Percentiles rank a stretch among this genome's conserved stretches.
These are phyloP conservation scores for Fusarium robinianum DNA, from an alignment of 2,329 filamentous ascomycete genomes.

Conservation along the genomic window DNA sequence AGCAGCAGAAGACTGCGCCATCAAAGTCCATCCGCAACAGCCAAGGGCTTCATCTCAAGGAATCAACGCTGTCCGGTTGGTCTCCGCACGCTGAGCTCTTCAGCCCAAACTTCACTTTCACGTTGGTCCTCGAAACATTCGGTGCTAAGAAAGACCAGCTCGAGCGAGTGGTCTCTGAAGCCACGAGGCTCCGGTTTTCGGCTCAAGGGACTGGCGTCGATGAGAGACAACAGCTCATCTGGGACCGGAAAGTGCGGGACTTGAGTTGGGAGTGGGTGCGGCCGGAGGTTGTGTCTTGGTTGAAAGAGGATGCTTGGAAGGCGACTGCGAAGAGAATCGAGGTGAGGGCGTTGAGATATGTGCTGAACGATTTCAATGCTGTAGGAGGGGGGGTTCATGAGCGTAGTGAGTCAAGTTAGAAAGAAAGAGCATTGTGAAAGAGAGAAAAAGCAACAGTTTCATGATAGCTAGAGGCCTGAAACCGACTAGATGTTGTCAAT, in stretches of 20 bases:
- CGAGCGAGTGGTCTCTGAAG: neutral
- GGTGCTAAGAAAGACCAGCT: slow-evolving; percentile 5
- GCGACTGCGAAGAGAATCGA: slow-evolving; percentile 1
- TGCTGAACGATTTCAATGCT: neutral
- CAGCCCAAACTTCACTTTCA: neutral
- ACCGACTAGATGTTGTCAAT: too few species aligned
- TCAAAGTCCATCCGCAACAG: neutral
- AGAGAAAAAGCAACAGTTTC: too few species aligned
- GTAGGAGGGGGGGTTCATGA: too few species aligned
- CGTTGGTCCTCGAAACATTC: slow-evolving; percentile 5
- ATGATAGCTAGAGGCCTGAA: too few species aligned
- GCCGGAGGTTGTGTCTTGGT: neutral
- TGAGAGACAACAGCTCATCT: slow-evolving; percentile 1
- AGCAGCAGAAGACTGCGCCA: neutral
- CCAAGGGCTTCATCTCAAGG: neutral
- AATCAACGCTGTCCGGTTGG: slow-evolving; percentile 1
- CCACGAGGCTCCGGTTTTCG: slow-evolving; percentile 1
- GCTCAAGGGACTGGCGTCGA: neutral
- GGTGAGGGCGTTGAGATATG: slow-evolving; percentile 2
- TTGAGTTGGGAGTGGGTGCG: slow-evolving; percentile 2
- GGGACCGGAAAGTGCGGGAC: neutral
- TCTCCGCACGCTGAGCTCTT: neutral
- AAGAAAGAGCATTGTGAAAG: too few species aligned
- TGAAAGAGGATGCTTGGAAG: slow-evolving; percentile 2
- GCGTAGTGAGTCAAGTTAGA: too few species aligned